These are phyloP conservation scores for Saccharum hybrid DNA, from an alignment of 202 grass and related monocot species.

Conservation along the genomic window DNA sequence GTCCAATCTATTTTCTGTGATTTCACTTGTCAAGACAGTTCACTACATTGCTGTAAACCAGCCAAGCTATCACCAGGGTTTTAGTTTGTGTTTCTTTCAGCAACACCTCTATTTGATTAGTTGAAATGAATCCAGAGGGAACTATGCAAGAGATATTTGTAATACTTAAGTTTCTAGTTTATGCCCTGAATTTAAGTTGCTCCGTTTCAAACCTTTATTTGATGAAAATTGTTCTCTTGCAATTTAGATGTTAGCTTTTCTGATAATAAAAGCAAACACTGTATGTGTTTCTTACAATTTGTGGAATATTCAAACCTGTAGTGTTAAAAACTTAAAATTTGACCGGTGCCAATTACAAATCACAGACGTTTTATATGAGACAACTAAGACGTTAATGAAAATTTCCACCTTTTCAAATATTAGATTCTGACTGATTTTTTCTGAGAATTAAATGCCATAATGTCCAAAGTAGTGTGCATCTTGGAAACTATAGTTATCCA, in stretches of 20 bases:
- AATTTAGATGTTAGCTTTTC: background rate
- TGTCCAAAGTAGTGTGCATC: background rate
- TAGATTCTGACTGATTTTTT: constrained; percentile 14
- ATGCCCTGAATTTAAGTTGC: background rate
- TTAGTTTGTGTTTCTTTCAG: constrained; percentile 10
- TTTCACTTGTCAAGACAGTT: constrained; percentile 27
- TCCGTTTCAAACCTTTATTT: constrained; percentile 5
- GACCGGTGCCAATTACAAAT: constrained; percentile 16
- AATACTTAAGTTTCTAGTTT: background rate
- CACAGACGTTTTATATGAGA: background rate
- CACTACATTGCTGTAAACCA: constrained; percentile 6
- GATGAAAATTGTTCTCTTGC: background rate
- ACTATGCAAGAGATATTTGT: constrained; percentile 21
- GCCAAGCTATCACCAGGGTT: background rate
- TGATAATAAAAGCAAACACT: constrained; percentile 24
- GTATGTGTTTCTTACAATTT: constrained; percentile 5
- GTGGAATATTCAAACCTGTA: background rate
- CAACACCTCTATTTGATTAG: background rate
- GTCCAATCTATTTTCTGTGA: background rate
- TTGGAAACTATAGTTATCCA: constrained; percentile 7
- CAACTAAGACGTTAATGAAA: constrained; percentile 3
- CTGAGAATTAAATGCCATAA: background rate
- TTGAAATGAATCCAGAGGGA: background rate
- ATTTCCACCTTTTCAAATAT: constrained; percentile 32
- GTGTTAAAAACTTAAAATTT: background rate